A percentile compares a stretch with the other conserved stretches of the same genome.
These are phyloP conservation scores for Lagenaria siceraria DNA, from an alignment of 306 rosid species.

Conservation along the genomic window DNA sequence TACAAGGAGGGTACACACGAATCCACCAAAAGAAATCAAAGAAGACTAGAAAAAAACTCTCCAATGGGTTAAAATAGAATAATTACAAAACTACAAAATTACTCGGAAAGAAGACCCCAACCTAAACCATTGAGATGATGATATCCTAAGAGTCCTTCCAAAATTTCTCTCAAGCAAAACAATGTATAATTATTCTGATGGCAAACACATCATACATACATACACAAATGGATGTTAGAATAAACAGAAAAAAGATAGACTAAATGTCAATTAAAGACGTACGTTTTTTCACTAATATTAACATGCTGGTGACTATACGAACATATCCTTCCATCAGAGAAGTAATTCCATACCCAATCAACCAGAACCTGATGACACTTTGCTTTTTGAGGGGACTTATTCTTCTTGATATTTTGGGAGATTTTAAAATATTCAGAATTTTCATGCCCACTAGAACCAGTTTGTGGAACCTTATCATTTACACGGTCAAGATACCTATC, in stretches of 20 bases:
- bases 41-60: background rate
- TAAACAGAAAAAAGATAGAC: background rate
- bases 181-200: background rate
- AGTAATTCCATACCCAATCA: slow-evolving; percentile 83
- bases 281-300: slow-evolving; percentile 47
- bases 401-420: slow-evolving; percentile 13
- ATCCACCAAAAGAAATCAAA: background rate
- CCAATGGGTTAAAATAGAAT: background rate
- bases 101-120: background rate
- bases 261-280: slow-evolving; percentile 14
- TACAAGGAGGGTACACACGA: background rate
- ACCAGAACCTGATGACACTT: slow-evolving; percentile 53
- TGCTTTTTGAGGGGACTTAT: slow-evolving; percentile 10
- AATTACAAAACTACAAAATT: background rate
- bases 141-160: background rate
- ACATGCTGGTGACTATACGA: slow-evolving; percentile 25
- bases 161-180: background rate
- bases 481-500: slow-evolving; percentile 19
- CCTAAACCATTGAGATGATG: background rate
- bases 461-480: slow-evolving; percentile 7
- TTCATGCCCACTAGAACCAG: slow-evolving; percentile 15
- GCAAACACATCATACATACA: background rate
- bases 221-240: background rate
- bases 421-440: slow-evolving; percentile 7
- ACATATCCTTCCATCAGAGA: slow-evolving; percentile 32